Evolutionary conservation across 768 basidiomycete genomes (phyloP), one percentile per base, ranked within the genome.

Genomic region (Trametes coccinea): DNA sequence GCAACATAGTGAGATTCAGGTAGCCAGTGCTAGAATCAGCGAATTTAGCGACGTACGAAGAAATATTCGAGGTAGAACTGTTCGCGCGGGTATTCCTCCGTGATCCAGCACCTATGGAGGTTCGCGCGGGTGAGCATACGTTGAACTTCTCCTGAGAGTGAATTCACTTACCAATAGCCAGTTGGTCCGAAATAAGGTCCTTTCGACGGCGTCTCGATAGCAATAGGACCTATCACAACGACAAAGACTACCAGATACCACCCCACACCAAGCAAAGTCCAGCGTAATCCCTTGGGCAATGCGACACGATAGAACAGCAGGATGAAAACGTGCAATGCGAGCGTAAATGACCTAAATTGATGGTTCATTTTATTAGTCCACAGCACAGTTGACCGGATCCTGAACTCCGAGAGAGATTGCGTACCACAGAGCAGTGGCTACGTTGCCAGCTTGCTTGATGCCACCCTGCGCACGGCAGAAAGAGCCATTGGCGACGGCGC

Each of bases 171-270:
- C 81, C 79, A 80, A 55, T 69, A 73, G 2, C 80, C 80, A 0
- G 80, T 73, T 14, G 79, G 72, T 1, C 80, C 79, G 59, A 78
- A 82, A 63, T 79, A 82, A 0, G 77, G 73, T 0, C 80, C 80
- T 14, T 63, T 66, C 5, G 66, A 58, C 3, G 70, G 49, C 2
- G 60, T 74, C 61, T 79, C 71, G 34, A 81, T 68, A 0, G 67
- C 75, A 3, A 72, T 56, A 3, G 78, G 78, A 1, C 80, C 80
- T 31, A 80, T 65, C 3, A 72, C 17, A 11, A 78, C 74, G 17
- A 78, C 61, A 33, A 75, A 53, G 1, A 66, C 53, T 2, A 80
- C 66, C 6, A 75, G 47, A 7, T 57, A 29, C 81, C 81, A 82
- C 6, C 76, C 78, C 5, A 56, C 33, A 27, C 61, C 44, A 27